Evolutionary conservation across 2,329 filamentous ascomycete genomes (phyloP).

Genomic region (Zasmidium cellare): DNA sequence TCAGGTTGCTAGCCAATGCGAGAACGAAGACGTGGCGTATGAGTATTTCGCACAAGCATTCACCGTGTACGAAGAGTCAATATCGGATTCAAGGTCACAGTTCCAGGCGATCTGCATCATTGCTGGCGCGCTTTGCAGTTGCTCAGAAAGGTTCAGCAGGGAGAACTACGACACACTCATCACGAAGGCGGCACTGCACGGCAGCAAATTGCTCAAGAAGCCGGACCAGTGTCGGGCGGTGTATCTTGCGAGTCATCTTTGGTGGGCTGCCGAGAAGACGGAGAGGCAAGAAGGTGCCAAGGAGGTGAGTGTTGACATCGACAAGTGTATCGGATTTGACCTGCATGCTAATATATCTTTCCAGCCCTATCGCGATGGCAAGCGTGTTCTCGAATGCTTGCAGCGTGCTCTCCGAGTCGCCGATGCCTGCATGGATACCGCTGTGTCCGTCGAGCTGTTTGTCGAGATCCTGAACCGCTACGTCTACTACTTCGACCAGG

Average conservation of each 20-base stretch:
- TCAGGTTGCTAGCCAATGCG: conserved; percentile 86
- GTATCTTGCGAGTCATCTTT: conserved; percentile 92
- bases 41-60: conserved; percentile 99
- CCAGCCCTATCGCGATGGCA: conserved; percentile 93
- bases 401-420: conserved; percentile 94
- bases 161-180: conserved; percentile 99
- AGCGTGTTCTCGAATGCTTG: conserved; percentile 92
- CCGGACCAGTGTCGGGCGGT: conserved; percentile 97
- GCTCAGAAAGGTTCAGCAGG: conserved; percentile 78
- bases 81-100: conserved; percentile 93
- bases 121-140: conserved; percentile 83
- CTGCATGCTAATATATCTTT: conserved; percentile 9
- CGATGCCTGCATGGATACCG: conserved; percentile 98
- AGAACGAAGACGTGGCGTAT: conserved; percentile 94
- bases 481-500: conserved; percentile 98
- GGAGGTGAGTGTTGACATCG: conserved; percentile 28
- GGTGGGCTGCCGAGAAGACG: conserved; percentile 89
- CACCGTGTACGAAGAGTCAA: conserved; percentile 94
- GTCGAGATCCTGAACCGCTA: conserved; percentile 98
- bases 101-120: conserved; percentile 98
- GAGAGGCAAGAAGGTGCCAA: conserved; percentile 57
- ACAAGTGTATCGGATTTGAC: background rate
- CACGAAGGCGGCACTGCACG: conserved; percentile 94
- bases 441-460: conserved; percentile 94
- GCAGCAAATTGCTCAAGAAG: conserved; percentile 95